Conservation (phyloP, 192 early-diverging fungal genomes). For the Ambispora gerdemannii region DNA sequence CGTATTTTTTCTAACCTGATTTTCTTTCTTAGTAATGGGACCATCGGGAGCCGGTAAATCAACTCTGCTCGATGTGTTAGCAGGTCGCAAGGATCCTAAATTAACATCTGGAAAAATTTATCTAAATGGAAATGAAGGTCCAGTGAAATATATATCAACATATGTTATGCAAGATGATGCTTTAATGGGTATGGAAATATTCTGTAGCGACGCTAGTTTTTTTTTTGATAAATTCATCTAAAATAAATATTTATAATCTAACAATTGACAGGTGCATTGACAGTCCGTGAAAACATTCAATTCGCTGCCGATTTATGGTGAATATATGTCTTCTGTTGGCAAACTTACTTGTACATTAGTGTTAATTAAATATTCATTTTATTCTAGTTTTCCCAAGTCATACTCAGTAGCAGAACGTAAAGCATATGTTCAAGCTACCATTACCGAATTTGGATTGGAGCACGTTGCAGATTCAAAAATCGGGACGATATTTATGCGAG, state of each 20-base stretch:
- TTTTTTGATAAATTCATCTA: not conserved
- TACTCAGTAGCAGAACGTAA: constrained; percentile 48
- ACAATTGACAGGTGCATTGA: constrained; percentile 37
- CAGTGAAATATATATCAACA: constrained; percentile 16
- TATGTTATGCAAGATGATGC: constrained; percentile 31
- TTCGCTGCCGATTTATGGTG: constrained; percentile 79
- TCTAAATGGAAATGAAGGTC: constrained; percentile 45
- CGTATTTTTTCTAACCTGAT: not conserved
- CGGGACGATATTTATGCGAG: constrained; percentile 57
- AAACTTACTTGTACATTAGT: not conserved
- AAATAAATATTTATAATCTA: not conserved
- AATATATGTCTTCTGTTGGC: not conserved
- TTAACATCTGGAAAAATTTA: constrained; percentile 51
- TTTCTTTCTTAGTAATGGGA: constrained; percentile 67
- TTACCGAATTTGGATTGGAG: constrained; percentile 56
- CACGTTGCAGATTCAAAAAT: constrained; percentile 54
- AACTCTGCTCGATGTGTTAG: constrained; percentile 78
- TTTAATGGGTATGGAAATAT: constrained; percentile 22
- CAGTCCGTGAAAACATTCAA: constrained; percentile 72
- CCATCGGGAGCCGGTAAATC: constrained; percentile 91
- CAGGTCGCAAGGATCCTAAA: constrained; percentile 62
- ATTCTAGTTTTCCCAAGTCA: constrained; percentile 60
- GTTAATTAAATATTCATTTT: constrained; percentile 55
- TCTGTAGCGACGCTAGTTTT: not conserved
- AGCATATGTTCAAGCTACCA: constrained; percentile 54